Base-by-base conservation (phyloP, 306 rosid species). In the Cicer bijugum region DNA sequence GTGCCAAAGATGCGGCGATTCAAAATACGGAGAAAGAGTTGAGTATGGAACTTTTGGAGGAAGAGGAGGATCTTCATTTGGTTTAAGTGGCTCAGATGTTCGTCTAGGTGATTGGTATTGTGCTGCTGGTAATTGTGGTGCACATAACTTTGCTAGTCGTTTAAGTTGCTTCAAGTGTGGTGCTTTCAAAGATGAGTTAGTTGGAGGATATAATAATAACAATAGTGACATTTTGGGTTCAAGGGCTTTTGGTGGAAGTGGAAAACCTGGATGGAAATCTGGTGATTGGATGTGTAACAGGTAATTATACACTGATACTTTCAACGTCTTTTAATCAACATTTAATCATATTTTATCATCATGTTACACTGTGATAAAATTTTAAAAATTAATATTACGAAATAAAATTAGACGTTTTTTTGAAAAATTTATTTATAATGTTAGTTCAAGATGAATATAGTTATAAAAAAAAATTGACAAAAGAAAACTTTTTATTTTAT, bases 121-220 rank as follows among this genome's bases (percentile, higher is more conserved):
- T 52, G 75, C 72, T 56, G 84, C 90, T 9, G 85, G 81, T 12
- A 88, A 83, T 78, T 94, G 98, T 52, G 97, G 96, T 2, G 85
- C 98, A 3, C 98, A 94, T 60, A 94, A 94, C 81, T 94, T 91
- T 42, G 98, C 98, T 7, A 94, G 92, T 80, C 90, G 98, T 33
- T 94, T 96, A 5, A 94, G 86, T 87, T 94, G 98, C 92, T 94
- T 94, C 92, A 91, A 94, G 75, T 94, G 98, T 60, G 98, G 98
- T 43, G 95, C 88, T 19, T 89, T 88, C 82, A 94, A 91, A 84
- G 97, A 94, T 72, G 97, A 91, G 64, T 79, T 75, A 33, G 55
- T 82, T 17, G 83, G 81, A 23, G 84, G 83, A 38, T 46, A 46
- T n/a, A 37, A 8, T 4, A 38, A 62, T 60, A 81, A 60, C 6